Base-by-base conservation (phyloP, 129 eudicot genomes). In the Calendula officinalis region DNA sequence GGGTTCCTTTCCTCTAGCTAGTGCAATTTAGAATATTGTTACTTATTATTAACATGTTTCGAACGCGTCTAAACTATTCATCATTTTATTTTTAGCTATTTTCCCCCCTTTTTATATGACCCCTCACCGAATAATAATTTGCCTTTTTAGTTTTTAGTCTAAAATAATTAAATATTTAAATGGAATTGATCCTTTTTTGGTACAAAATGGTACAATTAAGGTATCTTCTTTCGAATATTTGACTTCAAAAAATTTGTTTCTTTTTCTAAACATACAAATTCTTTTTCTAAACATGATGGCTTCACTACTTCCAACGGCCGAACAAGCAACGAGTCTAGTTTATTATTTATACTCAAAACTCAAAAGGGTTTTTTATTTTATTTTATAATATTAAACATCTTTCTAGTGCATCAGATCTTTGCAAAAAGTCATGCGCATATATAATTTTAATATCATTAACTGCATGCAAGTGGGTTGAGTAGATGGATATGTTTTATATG, bases 401-500 rank as follows among this genome's bases (percentile, higher is more conserved):
- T 45, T 45, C 22, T 45, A 3, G 15, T 30, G 54, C 41, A 10
- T 44, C n/a, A 12, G 8, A 38, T 22, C 17, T 30, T 41, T 67
- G 3, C 3, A 32, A 7, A 16, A 14, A 71, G 39, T 51, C 63
- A 5, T 52, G 27, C 2, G 32, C 32, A 32, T 39, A n/a, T n/a
- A n/a, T n/a, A n/a, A 11, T 34, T 69, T 41, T 14, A 57, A 4
- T 52, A 68, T 68, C 45, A 33, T 4, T 48, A 12, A 8, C 3
- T 38, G 52, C 43, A 1, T 60, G 67, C 43, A 35, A 56, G 72
- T 73, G 42, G 78, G 72, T 55, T 64, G 35, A 3, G 3, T 64
- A 55, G 36, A 22, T 22, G 30, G 30, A 64, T 54, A 54, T 55
- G 53, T 67, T 34, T 27, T 5, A 16, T 42, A 46, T 55, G 50